phyloP scores from a whole-genome alignment of 1,284 basidiomycete species.

The Sporisorium graminicola region DNA sequence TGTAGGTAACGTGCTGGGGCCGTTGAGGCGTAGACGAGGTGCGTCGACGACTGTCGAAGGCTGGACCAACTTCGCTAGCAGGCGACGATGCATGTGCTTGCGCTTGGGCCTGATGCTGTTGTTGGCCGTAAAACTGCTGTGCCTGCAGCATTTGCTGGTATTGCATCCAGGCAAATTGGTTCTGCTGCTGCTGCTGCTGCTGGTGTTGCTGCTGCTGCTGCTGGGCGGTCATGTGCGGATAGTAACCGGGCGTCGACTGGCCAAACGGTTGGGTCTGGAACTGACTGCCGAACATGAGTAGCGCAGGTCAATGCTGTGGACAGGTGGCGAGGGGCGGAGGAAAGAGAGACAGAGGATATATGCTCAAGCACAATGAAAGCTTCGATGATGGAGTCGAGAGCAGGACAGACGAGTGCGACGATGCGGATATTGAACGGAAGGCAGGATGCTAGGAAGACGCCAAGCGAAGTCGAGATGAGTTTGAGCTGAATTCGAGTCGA shows the following conservation, averaged over 20 bases:
- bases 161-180: constrained; percentile 59
- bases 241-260: constrained; percentile 56
- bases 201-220: constrained; percentile 43
- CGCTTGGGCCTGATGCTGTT: constrained; percentile 37
- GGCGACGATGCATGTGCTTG: constrained; percentile 19
- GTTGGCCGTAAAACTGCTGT: constrained; percentile 47
- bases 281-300: constrained; percentile 50
- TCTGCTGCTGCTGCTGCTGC: constrained; percentile 44
- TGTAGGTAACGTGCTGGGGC: constrained; percentile 56
- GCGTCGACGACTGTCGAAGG: constrained; percentile 48
- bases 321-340: not conserved
- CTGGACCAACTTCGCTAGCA: constrained; percentile 24
- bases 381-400: not conserved
- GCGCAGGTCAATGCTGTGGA: not conserved
- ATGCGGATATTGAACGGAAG: not conserved
- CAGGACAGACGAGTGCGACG: not conserved
- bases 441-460: constrained; percentile 4
- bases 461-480: constrained; percentile 1
- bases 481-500: constrained; percentile 3
- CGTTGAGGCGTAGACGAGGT: constrained; percentile 63
- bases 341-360: not conserved
- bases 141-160: constrained; percentile 64
- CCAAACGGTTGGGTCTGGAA: constrained; percentile 56
- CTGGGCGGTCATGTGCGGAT: constrained; percentile 41
- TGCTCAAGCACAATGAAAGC: constrained; percentile 3